phyloP scores from a whole-genome alignment of 2,329 filamentous ascomycete species.

The Moelleriella libera region DNA sequence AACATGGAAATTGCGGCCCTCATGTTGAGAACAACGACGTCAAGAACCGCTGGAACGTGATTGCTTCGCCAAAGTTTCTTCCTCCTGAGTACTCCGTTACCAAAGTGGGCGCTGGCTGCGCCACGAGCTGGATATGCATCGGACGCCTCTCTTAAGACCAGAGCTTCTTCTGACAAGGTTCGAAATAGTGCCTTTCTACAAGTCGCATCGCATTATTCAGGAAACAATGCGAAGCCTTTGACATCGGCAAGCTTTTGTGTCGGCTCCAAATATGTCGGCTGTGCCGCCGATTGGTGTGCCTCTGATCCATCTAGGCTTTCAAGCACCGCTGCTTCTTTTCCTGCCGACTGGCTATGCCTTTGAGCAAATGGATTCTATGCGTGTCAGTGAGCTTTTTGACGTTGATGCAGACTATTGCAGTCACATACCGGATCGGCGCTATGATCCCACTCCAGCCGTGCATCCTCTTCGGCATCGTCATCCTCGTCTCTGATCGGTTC shows the following conservation, averaged over 20 bases:
- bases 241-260: conserved; percentile 64
- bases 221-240: conserved; percentile 28
- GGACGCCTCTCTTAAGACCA: conserved; percentile 4
- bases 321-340: conserved; percentile 9
- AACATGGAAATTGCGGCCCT: conserved; percentile 90
- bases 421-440: conserved; percentile 44
- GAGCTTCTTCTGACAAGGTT: background rate
- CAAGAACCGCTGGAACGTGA: conserved; percentile 52
- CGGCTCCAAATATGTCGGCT: conserved; percentile 40
- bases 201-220: conserved; percentile 12
- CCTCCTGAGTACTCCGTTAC: conserved; percentile 36
- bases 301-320: conserved; percentile 8
- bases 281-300: conserved; percentile 6
- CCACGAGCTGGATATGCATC: conserved; percentile 68
- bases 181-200: background rate
- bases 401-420: background rate
- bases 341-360: conserved; percentile 24
- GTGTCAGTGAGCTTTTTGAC: conserved; percentile 12
- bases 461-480: conserved; percentile 49
- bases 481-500: conserved; percentile 49
- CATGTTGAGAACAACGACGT: conserved; percentile 50
- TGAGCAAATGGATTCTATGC: conserved; percentile 27
- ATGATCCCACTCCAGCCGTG: conserved; percentile 61
- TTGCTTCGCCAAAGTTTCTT: conserved; percentile 44
- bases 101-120: conserved; percentile 70